Evolutionary conservation across 495 filamentous ascomycete genomes (phyloP).

Genomic region (Achaetomiella virescens): DNA sequence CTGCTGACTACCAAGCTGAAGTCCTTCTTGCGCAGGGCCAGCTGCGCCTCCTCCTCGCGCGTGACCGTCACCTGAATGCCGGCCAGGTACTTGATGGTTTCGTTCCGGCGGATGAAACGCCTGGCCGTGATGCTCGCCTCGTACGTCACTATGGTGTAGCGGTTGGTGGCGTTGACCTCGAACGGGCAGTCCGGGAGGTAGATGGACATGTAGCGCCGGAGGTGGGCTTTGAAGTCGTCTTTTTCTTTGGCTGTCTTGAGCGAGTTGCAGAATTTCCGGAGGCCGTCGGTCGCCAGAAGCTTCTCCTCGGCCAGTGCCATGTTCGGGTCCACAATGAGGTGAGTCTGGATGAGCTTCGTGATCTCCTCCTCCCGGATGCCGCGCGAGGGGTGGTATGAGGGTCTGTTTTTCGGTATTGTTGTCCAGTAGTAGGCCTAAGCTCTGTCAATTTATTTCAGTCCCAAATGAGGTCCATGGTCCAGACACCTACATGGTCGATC

Average conservation of each 20-base stretch:
- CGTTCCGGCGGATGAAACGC: conserved; percentile 66
- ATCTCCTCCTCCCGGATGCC: conserved; percentile 78
- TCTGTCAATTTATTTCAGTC: not conserved
- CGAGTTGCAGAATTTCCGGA: conserved; percentile 60
- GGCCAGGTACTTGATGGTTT: conserved; percentile 82
- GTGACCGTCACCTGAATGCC: conserved; percentile 89
- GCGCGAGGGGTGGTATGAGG: conserved; percentile 75
- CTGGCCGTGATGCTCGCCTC: conserved; percentile 87
- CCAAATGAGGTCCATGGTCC: not conserved
- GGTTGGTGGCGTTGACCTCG: conserved; percentile 89
- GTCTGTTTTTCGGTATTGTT: conserved; percentile 87
- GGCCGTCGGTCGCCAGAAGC: conserved; percentile 64
- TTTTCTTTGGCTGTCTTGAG: conserved; percentile 72
- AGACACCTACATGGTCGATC: conserved; percentile 75
- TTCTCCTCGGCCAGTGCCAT: conserved; percentile 59
- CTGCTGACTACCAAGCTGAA: conserved; percentile 96
- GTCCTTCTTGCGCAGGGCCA: conserved; percentile 73
- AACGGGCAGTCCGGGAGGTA: conserved; percentile 90
- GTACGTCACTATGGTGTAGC: conserved; percentile 83
- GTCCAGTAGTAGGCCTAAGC: conserved; percentile 92
- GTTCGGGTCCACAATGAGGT: conserved; percentile 71
- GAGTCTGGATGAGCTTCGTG: conserved; percentile 65
- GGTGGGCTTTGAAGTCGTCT: conserved; percentile 79
- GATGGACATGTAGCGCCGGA: conserved; percentile 86
- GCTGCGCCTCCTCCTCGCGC: conserved; percentile 75